Evolutionary conservation across 371 early-diverging fungal species (phyloP), one percentile per base, ranked within the genome.

Genomic region (Basidiobolus meristosporus): DNA sequence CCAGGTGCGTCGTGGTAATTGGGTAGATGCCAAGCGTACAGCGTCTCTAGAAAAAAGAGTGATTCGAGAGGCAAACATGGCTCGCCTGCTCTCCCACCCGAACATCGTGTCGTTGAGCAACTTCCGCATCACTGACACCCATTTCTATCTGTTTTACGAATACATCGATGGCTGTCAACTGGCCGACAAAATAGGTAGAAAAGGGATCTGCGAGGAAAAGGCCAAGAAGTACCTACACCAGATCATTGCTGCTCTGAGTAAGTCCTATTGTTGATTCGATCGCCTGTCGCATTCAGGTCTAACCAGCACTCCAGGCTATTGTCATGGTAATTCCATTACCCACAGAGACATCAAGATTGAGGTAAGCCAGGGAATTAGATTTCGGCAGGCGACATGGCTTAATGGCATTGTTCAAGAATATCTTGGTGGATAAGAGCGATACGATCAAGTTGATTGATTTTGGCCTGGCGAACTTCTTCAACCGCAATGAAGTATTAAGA

Each of bases 311-410:
- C 4, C 18, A 34, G 34, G 18, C 1, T 45, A 45, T 35, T 45
- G 45, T 17, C 45, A 45, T 22, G 9, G 28, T 28, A 39, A 45
- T 16, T 45, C 33, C 26, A 40, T 45, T 1, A 40, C 40, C 14
- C 45, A 45, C 35, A 15, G 45, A 30, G 45, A 45, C 29, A 45
- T 45, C 15, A 45, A 45, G 28, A 40, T 45, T 2, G 45, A 45
- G 19, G 34, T 34, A 34, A 34, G 34, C 18, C n/a, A n/a, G 14
- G 12, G 16, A 16, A 6, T 34, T n/a, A 34, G 7, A 7, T 7
- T 6, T 34, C 4, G 14, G 16, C 14, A n/a, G 16, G 30, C 2
- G 9, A 23, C 14, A 9, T 4, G 3, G 5, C 12, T 38, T 9
- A 19, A 5, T 19, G 11, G 16, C 9, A 14, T 9, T 36, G 16